These are phyloP conservation scores for Cyberlindnera nakhonratchasimensis DNA, from an alignment of 805 yeast genomes.

Conservation along the genomic window DNA sequence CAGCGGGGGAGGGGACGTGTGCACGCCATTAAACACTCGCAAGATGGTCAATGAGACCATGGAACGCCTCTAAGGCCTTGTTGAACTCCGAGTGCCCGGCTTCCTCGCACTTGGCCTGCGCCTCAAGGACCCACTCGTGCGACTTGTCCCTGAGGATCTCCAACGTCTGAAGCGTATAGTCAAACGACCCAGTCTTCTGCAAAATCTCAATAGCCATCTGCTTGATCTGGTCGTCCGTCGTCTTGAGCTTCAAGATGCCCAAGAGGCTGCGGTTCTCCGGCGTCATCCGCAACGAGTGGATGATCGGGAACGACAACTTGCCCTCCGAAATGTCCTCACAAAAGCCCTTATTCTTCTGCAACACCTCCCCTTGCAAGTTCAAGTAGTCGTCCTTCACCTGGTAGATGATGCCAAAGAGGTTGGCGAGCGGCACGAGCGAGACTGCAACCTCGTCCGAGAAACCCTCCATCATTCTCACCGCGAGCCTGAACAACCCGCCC, in stretches of 20 bases:
- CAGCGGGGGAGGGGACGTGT: no score
- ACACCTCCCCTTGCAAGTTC: slow-evolving; percentile 53
- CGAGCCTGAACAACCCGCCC: slow-evolving; percentile 81
- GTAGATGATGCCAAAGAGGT: slow-evolving; percentile 75
- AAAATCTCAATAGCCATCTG: slow-evolving; percentile 47
- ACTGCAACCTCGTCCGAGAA: slow-evolving; percentile 17
- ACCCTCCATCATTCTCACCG: slow-evolving; percentile 59
- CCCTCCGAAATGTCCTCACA: slow-evolving; percentile 91
- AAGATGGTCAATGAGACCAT: slow-evolving; percentile 6
- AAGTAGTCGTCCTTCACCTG: slow-evolving; percentile 84
- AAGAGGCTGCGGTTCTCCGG: slow-evolving; percentile 38
- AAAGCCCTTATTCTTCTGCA: slow-evolving; percentile 64
- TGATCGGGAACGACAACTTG: slow-evolving; percentile 80
- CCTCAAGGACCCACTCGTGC: slow-evolving; percentile 10
- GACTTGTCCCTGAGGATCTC: slow-evolving; percentile 13
- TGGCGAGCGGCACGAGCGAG: slow-evolving; percentile 58
- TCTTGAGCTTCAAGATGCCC: slow-evolving; percentile 50
- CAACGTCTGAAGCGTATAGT: slow-evolving; percentile 18
- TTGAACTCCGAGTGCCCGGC: not conserved
- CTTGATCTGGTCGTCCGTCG: slow-evolving; percentile 49
- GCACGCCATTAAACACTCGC: not conserved
- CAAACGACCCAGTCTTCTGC: slow-evolving; percentile 28
- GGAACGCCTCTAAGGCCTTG: slow-evolving; percentile 7
- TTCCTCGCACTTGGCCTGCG: slow-evolving; percentile 2
- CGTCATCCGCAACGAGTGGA: slow-evolving; percentile 53